Evolutionary conservation across 768 basidiomycete species (phyloP), one percentile per base, ranked within the genome.

Genomic region (Rhodotorula graminis): DNA sequence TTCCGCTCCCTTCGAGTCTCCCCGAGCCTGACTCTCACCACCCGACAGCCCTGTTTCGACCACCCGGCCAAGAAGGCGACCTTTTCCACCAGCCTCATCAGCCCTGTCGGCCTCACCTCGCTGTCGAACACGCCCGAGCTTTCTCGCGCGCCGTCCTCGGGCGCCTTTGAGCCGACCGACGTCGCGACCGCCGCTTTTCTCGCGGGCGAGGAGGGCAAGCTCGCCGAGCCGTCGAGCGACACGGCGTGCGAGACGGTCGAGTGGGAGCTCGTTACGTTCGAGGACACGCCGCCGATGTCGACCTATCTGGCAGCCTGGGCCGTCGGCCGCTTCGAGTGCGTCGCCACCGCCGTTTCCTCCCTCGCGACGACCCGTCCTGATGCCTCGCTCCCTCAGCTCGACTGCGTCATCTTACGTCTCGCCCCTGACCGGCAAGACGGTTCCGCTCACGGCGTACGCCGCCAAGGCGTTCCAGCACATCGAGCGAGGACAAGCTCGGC

Each of bases 61-160:
- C 93, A 96, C 78, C 95, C 94, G 19, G 84, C 87, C 53, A 84
- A 93, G 76, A 97, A 97, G 80, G 89, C 93, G 1, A 92, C 89
- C 3, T 91, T 89, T 78, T 78, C 65, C 47, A 69, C 79, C 63
- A 65, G 74, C 8, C 70, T 78, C 50, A 65, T 84, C 77, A 90
- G 91, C 29, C 87, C 88, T 70, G 83, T 82, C 18, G 86, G 87
- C 71, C 88, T 90, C 6, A 87, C 88, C 78, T 90, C 86, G 80
- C 82, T 98, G 69, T 88, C 88, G 82, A 98, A 97, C 82, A 94
- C 93, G 91, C 84, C 90, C 23, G 68, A 52, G 2, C 55, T 60
- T 9, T 56, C 53, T 14, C 12, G 19, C 1, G 14, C 44, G 6
- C 37, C 59, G 25, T 40, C 21, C 19, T 65, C 49, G 0, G 72